Evolutionary conservation across 345 rosid genomes (phyloP).

Genomic region (Sonneratia alba): DNA sequence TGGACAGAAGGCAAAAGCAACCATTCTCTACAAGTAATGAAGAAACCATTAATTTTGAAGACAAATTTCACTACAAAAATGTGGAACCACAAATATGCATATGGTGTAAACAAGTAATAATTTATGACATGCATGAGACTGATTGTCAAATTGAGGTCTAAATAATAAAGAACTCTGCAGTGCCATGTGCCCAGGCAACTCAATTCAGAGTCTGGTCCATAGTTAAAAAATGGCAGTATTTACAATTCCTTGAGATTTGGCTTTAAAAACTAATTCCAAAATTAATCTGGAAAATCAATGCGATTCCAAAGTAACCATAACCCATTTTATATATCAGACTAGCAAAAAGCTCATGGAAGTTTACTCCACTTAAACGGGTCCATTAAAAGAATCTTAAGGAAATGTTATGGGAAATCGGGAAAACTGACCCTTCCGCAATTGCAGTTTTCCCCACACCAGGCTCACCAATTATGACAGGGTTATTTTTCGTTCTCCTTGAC

Average conservation of each 20-base stretch:
- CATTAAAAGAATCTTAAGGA: not conserved
- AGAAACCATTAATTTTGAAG: not conserved
- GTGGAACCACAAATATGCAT: not conserved
- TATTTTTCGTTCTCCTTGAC: conserved; percentile 89
- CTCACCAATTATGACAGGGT: conserved; percentile 90
- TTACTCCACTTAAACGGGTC: not conserved
- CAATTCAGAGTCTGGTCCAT: not conserved
- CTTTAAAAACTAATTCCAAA: not conserved
- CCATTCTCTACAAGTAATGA: not conserved
- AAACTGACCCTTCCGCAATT: conserved; percentile 65
- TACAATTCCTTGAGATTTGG: not conserved
- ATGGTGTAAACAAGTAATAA: not conserved
- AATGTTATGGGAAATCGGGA: not conserved
- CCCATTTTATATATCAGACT: not conserved
- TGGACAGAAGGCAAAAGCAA: not conserved
- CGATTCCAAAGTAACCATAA: not conserved
- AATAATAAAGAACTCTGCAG: not conserved
- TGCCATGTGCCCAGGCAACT: not conserved
- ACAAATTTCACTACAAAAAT: not conserved
- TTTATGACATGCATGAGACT: not conserved
- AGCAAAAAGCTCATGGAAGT: not conserved
- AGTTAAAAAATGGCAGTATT: not conserved
- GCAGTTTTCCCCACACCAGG: conserved; percentile 98
- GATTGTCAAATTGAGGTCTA: not conserved
- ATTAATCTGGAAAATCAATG: not conserved